Conservation (phyloP, 2,329 filamentous ascomycete species). For the Byssochlamys sp. region DNA sequence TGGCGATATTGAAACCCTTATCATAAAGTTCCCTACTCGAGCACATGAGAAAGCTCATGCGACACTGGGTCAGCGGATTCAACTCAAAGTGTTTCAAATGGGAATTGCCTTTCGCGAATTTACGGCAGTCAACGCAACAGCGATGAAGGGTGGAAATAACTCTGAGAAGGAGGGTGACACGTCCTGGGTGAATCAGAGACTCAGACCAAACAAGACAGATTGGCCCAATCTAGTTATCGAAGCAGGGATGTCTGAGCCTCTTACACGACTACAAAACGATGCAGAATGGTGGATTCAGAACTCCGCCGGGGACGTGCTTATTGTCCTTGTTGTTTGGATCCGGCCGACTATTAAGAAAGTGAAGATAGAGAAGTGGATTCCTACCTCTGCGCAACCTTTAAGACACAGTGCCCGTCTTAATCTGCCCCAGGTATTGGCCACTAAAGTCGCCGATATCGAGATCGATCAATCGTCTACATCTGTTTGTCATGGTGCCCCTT, state of each 20-base stretch:
- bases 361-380: no score
- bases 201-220: background rate
- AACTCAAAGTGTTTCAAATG: background rate
- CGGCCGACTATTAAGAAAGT: no score
- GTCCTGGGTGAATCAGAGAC: background rate
- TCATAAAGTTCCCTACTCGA: background rate
- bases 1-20: background rate
- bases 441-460: background rate
- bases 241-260: no score
- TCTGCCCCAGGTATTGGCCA: background rate
- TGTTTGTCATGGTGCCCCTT: background rate
- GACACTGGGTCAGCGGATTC: background rate
- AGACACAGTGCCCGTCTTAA: no score
- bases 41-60: background rate
- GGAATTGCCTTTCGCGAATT: background rate
- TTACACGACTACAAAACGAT: no score
- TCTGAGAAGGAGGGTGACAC: background rate
- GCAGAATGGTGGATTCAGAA: no score
- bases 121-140: background rate
- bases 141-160: background rate
- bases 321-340: no score
- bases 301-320: no score
- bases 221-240: no score
- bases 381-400: no score
- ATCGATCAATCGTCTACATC: background rate